Evolutionary conservation across 2,329 filamentous ascomycete genomes (phyloP).

Genomic region (Cryphonectria japonica): DNA sequence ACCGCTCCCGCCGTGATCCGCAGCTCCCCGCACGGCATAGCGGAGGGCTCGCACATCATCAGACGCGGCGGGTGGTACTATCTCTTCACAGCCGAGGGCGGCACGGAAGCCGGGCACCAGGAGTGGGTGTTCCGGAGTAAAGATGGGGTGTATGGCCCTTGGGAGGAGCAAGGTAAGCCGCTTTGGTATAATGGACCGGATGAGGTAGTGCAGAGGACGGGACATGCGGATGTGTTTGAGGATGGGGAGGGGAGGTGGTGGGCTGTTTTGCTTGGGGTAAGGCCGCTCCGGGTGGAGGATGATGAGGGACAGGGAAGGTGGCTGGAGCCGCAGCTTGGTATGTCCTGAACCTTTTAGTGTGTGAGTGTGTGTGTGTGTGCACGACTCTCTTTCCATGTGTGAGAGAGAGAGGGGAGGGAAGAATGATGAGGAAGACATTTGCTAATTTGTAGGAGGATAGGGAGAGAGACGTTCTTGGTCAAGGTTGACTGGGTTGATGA

Average conservation of each 20-base stretch:
- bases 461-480: slow-evolving; percentile 55
- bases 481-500: slow-evolving; percentile 53
- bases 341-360: not conserved
- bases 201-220: slow-evolving; percentile 54
- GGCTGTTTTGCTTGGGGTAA: slow-evolving; percentile 51
- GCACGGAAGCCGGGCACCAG: slow-evolving; percentile 53
- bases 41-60: slow-evolving; percentile 48
- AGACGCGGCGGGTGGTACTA: slow-evolving; percentile 43
- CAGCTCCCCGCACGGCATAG: slow-evolving; percentile 44
- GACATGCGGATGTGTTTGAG: slow-evolving; percentile 53
- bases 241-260: slow-evolving; percentile 51
- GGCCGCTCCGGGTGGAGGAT: slow-evolving; percentile 37
- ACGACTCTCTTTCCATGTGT: not conserved
- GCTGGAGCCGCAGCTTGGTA: slow-evolving; percentile 48
- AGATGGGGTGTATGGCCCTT: slow-evolving; percentile 49
- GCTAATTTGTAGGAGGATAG: slow-evolving; percentile 32
- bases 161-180: slow-evolving; percentile 50
- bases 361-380: too few species aligned
- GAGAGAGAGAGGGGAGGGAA: not conserved
- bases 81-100: slow-evolving; percentile 46
- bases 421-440: not conserved
- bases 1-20: slow-evolving; percentile 42
- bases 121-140: slow-evolving; percentile 56
- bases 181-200: slow-evolving; percentile 50
- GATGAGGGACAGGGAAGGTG: slow-evolving; percentile 34